phyloP scores from a whole-genome alignment of 306 rosid genomes.

The Trifolium fragiferum region DNA sequence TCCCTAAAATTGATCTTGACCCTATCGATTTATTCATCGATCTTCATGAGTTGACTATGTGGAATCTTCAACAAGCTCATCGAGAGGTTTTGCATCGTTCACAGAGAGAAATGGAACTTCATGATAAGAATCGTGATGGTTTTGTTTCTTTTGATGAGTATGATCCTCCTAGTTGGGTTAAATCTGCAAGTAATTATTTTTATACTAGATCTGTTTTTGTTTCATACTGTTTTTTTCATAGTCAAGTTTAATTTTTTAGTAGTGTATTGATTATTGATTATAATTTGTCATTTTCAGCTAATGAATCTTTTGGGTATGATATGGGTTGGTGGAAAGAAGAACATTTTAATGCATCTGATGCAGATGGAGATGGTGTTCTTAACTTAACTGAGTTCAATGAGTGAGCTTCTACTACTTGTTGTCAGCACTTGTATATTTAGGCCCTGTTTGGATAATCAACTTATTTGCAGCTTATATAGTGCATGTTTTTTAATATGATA shows the following conservation, averaged over 20 bases:
- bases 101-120: slow-evolving; percentile 82
- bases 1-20: slow-evolving; percentile 78
- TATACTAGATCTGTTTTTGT: background rate
- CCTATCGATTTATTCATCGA: slow-evolving; percentile 68
- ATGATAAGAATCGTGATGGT: slow-evolving; percentile 82
- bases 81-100: slow-evolving; percentile 76
- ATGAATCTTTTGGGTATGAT: slow-evolving; percentile 78
- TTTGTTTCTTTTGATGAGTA: slow-evolving; percentile 85
- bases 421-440: background rate
- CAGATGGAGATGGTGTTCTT: slow-evolving; percentile 77
- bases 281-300: slow-evolving; percentile 53
- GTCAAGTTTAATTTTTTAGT: background rate
- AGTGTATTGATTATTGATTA: slow-evolving; percentile 5
- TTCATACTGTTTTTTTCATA: background rate
- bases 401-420: slow-evolving; percentile 55
- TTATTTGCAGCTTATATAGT: too few species aligned
- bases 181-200: slow-evolving; percentile 57
- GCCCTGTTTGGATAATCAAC: too few species aligned
- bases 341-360: slow-evolving; percentile 94
- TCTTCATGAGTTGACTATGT: slow-evolving; percentile 74
- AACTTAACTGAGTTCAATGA: slow-evolving; percentile 90
- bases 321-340: slow-evolving; percentile 99
- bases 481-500: too few species aligned
- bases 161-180: slow-evolving; percentile 87
- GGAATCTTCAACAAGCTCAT: slow-evolving; percentile 79